Evolutionary conservation across 352 stramenopile species (phyloP), one percentile per base, ranked within the genome.

Genomic region (Pythium apleroticum): DNA sequence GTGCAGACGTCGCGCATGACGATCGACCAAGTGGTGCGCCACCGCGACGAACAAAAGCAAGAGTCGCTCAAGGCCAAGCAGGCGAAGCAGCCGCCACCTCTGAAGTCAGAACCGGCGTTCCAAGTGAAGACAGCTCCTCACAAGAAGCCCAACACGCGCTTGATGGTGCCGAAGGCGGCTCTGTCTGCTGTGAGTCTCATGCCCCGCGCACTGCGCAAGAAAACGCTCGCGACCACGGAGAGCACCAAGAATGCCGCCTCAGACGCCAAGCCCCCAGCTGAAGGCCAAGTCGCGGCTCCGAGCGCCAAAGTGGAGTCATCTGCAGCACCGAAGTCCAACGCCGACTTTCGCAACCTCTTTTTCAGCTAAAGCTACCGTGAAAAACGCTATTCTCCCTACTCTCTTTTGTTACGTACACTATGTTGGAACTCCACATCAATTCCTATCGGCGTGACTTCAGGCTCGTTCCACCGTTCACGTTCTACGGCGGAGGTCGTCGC

Each of bases 261-360:
- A 11, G 27, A 43, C 11, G 19, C 50, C 3, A 60, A 66, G 41
- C 27, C 52, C 15, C 27, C 39, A 17, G 19, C 28, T 20, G 43
- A 41, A 1, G 27, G 10, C 2, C 17, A 33, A 6, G 20, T 52
- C 24, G 31, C 52, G 39, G 52, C 55, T 27, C 11, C 58, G 11
- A 70, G 65, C 25, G 61, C 50, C 1, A 52, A 50, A 5, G 12
- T 22, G 8, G 41, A 63, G 17, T 25, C 17, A 35, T 15, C 39
- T 11, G n/a, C 20, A 27, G 27, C 57, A 24, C 73, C 78, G 3
- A 89, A 88, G 68, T 84, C 74, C n/a, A 91, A 91, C 61, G 82
- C 78, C 15, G 82, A 91, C 33, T 91, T 91, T 31, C 82, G 82
- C 45, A 81, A 84, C 45, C 69, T 91, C 61, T 64, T 91, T 46